Conservation (phyloP, 2,329 filamentous ascomycete genomes). For the Fusarium praegraminearum region DNA sequence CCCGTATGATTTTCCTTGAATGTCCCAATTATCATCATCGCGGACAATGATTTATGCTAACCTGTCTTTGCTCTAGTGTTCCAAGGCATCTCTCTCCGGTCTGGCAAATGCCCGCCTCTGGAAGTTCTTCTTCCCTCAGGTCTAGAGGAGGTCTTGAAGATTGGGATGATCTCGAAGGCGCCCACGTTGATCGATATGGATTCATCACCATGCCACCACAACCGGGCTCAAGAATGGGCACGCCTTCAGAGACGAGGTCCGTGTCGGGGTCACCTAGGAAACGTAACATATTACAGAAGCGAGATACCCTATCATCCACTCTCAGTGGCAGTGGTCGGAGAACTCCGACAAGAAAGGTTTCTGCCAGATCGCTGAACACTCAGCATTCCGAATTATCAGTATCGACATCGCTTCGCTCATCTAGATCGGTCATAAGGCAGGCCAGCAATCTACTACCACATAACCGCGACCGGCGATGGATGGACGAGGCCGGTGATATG, state of each 20-base stretch:
- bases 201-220: constrained; percentile 68
- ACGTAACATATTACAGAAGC: constrained; percentile 58
- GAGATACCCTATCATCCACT: constrained; percentile 56
- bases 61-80: constrained; percentile 42
- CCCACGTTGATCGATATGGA: constrained; percentile 75
- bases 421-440: constrained; percentile 67
- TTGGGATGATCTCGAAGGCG: constrained; percentile 72
- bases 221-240: constrained; percentile 57
- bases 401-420: constrained; percentile 63
- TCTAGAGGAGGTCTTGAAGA: constrained; percentile 71
- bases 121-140: constrained; percentile 59
- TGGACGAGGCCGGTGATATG: constrained; percentile 77
- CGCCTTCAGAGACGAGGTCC: constrained; percentile 57
- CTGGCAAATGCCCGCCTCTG: constrained; percentile 56
- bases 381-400: constrained; percentile 65
- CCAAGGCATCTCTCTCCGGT: constrained; percentile 50
- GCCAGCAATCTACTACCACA: constrained; percentile 70
- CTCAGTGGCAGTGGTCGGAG: constrained; percentile 55
- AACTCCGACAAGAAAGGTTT: constrained; percentile 66
- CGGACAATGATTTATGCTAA: constrained; percentile 50
- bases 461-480: constrained; percentile 70
- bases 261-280: constrained; percentile 60
- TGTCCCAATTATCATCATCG: constrained; percentile 41
- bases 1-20: constrained; percentile 68
- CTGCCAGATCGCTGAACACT: constrained; percentile 69